phyloP scores from a whole-genome alignment of 768 basidiomycete genomes.

The Suillus americanus region DNA sequence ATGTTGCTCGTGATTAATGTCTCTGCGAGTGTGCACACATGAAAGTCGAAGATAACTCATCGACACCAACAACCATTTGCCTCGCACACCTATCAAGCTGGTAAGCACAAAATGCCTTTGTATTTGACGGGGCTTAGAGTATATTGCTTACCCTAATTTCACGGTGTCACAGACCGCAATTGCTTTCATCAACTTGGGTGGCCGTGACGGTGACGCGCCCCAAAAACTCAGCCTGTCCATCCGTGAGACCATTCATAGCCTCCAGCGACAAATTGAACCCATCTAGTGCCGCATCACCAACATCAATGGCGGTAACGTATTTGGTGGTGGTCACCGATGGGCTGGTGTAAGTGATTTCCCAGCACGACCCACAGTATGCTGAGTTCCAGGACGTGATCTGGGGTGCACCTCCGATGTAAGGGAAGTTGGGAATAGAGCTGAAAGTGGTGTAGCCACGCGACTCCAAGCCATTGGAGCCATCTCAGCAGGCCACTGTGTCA shows the following conservation, averaged over 20 bases:
- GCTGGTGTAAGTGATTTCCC: conserved; percentile 50
- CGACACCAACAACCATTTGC: neutral
- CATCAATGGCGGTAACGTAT: conserved; percentile 53
- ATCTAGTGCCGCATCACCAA: conserved; percentile 25
- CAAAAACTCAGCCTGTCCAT: conserved; percentile 22
- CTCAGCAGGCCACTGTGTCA: conserved; percentile 46
- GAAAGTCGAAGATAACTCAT: neutral
- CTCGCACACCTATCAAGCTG: neutral
- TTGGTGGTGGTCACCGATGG: conserved; percentile 34
- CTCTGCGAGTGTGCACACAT: neutral
- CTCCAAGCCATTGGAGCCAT: conserved; percentile 51
- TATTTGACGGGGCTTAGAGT: neutral
- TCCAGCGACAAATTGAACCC: conserved; percentile 39
- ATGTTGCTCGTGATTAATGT: neutral
- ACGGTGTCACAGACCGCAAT: conserved; percentile 15
- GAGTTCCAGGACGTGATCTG: conserved; percentile 55
- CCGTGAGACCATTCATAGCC: conserved; percentile 38
- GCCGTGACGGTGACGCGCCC: conserved; percentile 28
- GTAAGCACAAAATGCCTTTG: neutral
- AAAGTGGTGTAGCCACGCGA: conserved; percentile 48
- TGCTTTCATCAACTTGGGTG: conserved; percentile 13
- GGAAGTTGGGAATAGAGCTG: conserved; percentile 54
- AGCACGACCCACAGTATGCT: conserved; percentile 57
- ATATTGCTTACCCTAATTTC: neutral
- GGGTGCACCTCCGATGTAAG: conserved; percentile 55